These are phyloP conservation scores for Candida wancherniae DNA, from an alignment of 805 yeast genomes.

Conservation along the genomic window DNA sequence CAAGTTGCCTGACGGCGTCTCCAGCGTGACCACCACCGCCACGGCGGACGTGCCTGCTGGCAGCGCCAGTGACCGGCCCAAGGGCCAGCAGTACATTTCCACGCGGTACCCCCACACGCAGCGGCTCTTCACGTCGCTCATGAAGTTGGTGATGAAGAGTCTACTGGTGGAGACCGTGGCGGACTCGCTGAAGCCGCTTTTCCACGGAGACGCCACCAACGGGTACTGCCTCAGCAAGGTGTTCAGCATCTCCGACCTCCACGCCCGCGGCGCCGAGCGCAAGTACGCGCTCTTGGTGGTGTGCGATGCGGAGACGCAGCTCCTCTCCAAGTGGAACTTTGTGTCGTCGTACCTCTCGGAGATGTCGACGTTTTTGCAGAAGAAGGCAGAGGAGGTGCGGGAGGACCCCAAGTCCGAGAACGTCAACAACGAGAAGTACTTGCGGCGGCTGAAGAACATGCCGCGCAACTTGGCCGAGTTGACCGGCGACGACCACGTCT, in stretches of 20 bases:
- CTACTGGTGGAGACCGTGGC: conserved; percentile 62
- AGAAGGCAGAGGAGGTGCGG: conserved; percentile 14
- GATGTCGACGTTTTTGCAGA: conserved; percentile 18
- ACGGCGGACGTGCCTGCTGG: too few species aligned
- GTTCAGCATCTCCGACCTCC: conserved; percentile 57
- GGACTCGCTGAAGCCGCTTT: conserved; percentile 56
- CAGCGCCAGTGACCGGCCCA: too few species aligned
- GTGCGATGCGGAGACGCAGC: conserved; percentile 47
- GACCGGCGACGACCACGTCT: conserved; percentile 48
- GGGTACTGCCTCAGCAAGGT: conserved; percentile 59
- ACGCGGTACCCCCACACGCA: conserved; percentile 56
- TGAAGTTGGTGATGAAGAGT: conserved; percentile 57
- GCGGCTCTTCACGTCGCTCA: conserved; percentile 47
- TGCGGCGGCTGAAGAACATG: conserved; percentile 53
- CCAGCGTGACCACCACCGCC: conserved; percentile 17
- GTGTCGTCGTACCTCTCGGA: conserved; percentile 36
- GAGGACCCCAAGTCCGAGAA: conserved; percentile 10
- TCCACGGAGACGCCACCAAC: conserved; percentile 55
- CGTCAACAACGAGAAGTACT: conserved; percentile 45
- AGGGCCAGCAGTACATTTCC: conserved; percentile 39
- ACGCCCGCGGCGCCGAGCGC: conserved; percentile 72
- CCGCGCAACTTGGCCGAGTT: conserved; percentile 54
- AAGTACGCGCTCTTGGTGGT: conserved; percentile 58
- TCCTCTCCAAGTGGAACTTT: conserved; percentile 53
- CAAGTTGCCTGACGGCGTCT: conserved; percentile 41